A percentile compares a stretch with the other conserved stretches of the same genome.
These are phyloP conservation scores for Beauveria rudraprayagi DNA, from an alignment of 2,329 filamentous ascomycete genomes.

Conservation along the genomic window DNA sequence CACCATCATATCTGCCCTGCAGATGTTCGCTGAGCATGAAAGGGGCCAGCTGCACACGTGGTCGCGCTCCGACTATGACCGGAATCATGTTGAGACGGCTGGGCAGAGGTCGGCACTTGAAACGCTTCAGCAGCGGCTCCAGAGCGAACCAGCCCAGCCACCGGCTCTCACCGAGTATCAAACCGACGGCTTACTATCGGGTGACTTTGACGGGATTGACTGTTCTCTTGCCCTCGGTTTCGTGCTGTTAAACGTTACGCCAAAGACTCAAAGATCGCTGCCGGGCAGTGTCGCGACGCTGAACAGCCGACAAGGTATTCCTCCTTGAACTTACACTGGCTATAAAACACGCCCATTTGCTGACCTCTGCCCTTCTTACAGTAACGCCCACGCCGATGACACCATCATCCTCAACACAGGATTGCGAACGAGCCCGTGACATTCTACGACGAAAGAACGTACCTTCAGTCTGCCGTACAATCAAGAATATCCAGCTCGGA, in stretches of 20 bases:
- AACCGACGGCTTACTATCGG: too few species aligned
- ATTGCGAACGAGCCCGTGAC: neutral
- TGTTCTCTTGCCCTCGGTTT: too few species aligned
- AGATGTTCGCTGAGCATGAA: conserved; percentile 2
- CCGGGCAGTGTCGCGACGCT: too few species aligned
- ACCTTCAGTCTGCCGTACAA: neutral
- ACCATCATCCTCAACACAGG: neutral
- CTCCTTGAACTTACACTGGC: too few species aligned
- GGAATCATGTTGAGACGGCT: neutral
- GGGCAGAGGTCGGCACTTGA: neutral
- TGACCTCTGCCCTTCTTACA: neutral
- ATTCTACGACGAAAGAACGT: neutral
- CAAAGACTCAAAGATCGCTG: too few species aligned
- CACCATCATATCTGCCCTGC: conserved; percentile 7
- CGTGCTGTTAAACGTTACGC: too few species aligned
- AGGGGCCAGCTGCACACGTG: neutral
- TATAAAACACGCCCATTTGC: neutral
- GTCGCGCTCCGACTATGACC: neutral
- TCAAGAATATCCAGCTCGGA: neutral
- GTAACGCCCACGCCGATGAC: neutral
- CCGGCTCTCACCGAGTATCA: too few species aligned
- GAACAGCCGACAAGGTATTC: too few species aligned
- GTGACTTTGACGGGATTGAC: too few species aligned
- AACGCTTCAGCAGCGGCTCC: neutral
- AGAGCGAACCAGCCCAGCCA: too few species aligned